phyloP scores from a whole-genome alignment of 345 rosid genomes.

The Cardamine occulta region DNA sequence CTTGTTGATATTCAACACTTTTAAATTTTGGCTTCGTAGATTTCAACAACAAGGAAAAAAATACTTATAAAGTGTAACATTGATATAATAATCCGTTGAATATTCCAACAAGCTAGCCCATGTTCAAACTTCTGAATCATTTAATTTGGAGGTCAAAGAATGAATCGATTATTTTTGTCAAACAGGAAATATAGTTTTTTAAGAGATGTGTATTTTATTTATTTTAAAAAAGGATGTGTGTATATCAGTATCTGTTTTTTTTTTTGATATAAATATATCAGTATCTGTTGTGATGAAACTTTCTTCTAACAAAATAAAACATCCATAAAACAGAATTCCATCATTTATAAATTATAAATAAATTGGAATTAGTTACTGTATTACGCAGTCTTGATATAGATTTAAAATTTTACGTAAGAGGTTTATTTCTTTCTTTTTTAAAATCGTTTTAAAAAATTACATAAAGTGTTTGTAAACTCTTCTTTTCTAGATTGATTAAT shows the following conservation, averaged over 20 bases:
- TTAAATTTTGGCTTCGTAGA: not conserved
- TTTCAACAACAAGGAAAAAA: not conserved
- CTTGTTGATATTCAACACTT: conserved; percentile 24
- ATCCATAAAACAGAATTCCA: too few species aligned
- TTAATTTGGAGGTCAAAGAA: conserved; percentile 27
- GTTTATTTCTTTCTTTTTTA: too few species aligned
- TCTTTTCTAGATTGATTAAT: not conserved
- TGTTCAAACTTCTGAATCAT: conserved; percentile 28
- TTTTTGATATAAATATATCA: too few species aligned
- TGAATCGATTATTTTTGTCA: conserved; percentile 1
- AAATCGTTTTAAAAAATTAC: too few species aligned
- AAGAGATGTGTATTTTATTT: not conserved
- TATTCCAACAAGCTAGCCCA: conserved; percentile 10
- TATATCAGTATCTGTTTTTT: not conserved
- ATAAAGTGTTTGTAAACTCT: too few species aligned
- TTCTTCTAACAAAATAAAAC: too few species aligned
- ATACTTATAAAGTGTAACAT: not conserved
- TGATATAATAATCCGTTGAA: not conserved
- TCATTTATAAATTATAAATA: too few species aligned
- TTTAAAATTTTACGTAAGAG: too few species aligned
- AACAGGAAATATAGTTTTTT: not conserved
- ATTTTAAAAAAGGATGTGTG: not conserved
- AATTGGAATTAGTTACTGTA: too few species aligned
- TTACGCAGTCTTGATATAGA: too few species aligned
- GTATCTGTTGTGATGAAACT: too few species aligned